A percentile compares a stretch with the other conserved stretches of the same genome.
These are phyloP conservation scores for Fusarium napiforme DNA, from an alignment of 2,329 filamentous ascomycete species.

Conservation along the genomic window DNA sequence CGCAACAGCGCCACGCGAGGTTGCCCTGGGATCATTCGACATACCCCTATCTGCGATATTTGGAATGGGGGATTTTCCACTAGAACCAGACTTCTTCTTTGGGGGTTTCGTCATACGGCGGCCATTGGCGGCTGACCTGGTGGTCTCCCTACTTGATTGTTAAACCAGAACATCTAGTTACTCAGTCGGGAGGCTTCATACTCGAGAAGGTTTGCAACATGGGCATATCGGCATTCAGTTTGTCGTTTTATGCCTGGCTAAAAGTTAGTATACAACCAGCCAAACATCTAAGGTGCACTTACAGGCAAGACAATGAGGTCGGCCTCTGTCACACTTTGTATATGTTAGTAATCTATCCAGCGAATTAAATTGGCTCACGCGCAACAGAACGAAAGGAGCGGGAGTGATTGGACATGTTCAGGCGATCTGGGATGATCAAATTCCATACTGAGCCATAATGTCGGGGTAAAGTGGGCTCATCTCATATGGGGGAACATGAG, in stretches of 20 bases:
- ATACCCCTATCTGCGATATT: constrained; percentile 67
- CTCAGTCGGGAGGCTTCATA: constrained; percentile 54
- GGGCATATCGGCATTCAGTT: constrained; percentile 79
- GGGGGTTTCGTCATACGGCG: constrained; percentile 68
- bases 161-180: constrained; percentile 20
- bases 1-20: constrained; percentile 63
- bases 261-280: constrained; percentile 30
- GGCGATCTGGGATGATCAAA: not conserved
- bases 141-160: constrained; percentile 62
- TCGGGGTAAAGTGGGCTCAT: constrained; percentile 32
- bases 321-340: constrained; percentile 76
- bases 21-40: constrained; percentile 55
- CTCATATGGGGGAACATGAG: constrained; percentile 11
- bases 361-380: not conserved
- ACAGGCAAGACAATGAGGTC: constrained; percentile 76
- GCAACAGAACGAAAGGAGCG: not conserved
- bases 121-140: constrained; percentile 62
- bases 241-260: constrained; percentile 77
- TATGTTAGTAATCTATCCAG: constrained; percentile 17
- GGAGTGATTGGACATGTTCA: not conserved
- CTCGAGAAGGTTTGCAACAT: constrained; percentile 81
- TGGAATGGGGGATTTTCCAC: constrained; percentile 57
- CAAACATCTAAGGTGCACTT: constrained; percentile 45
- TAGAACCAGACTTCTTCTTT: constrained; percentile 60
- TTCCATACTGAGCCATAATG: not conserved